phyloP scores from a whole-genome alignment of 1,284 basidiomycete genomes.

The Microbotryum lychnidis-dioicae region DNA sequence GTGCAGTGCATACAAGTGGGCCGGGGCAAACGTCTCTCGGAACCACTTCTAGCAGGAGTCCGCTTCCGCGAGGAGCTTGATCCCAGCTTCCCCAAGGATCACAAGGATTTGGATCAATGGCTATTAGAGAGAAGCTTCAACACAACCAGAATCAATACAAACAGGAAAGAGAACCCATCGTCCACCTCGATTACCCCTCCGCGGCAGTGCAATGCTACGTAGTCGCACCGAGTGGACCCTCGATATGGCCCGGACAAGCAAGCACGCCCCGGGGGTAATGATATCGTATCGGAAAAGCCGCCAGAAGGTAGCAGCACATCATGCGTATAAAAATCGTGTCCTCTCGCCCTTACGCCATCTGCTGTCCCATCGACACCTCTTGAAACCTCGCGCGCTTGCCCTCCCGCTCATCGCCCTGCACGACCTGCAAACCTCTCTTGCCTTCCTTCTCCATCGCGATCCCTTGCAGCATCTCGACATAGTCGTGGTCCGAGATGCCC shows the following conservation, averaged over 20 bases:
- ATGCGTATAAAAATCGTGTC: neutral
- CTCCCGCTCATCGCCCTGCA: conserved; percentile 15
- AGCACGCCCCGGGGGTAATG: neutral
- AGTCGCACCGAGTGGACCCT: neutral
- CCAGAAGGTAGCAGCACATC: neutral
- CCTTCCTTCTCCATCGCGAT: conserved; percentile 31
- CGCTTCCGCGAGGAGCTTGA: too few relatives aligned
- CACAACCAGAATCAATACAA: too few relatives aligned
- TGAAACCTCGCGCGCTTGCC: conserved; percentile 20
- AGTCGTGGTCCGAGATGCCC: conserved; percentile 28
- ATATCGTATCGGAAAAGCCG: neutral
- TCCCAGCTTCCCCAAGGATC: too few relatives aligned
- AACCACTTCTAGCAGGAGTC: too few relatives aligned
- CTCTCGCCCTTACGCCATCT: neutral
- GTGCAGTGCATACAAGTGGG: too few relatives aligned
- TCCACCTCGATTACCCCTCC: too few relatives aligned
- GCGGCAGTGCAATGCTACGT: too few relatives aligned
- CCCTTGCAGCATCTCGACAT: conserved; percentile 28
- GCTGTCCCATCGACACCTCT: conserved; percentile 3
- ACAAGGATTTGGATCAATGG: too few relatives aligned
- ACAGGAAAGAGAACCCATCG: too few relatives aligned
- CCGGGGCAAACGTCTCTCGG: too few relatives aligned
- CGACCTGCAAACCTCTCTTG: conserved; percentile 27
- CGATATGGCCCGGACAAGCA: neutral
- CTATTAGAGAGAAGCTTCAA: too few relatives aligned